These are phyloP conservation scores for Tolypocladium ophioglossoides DNA, from an alignment of 2,329 filamentous ascomycete genomes.

Conservation along the genomic window DNA sequence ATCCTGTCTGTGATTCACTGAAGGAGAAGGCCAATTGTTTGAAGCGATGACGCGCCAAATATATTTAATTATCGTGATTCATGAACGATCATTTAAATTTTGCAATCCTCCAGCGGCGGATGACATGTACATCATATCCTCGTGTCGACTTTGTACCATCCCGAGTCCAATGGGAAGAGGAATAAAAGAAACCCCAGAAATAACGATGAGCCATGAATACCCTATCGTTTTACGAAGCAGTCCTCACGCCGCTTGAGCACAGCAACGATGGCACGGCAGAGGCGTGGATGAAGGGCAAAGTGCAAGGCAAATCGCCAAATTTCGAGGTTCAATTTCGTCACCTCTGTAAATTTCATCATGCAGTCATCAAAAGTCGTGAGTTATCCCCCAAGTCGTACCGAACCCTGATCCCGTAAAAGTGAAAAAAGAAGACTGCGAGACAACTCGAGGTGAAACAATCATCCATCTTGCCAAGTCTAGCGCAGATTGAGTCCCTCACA, in stretches of 20 bases:
- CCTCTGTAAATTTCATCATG: not conserved
- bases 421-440: not conserved
- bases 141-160: not conserved
- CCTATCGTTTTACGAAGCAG: not conserved
- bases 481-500: not conserved
- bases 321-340: not conserved
- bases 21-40: not conserved
- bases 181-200: not conserved
- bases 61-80: not conserved
- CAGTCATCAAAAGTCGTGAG: not conserved
- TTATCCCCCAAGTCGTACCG: not conserved
- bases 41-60: not conserved
- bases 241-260: not conserved
- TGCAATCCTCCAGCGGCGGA: not conserved
- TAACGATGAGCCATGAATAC: not conserved
- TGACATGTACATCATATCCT: not conserved
- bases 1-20: not conserved
- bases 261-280: not conserved
- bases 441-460: not conserved
- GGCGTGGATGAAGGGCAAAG: not conserved
- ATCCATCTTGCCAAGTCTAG: not conserved
- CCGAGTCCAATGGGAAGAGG: not conserved
- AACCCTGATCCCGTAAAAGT: not conserved
- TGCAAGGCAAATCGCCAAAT: not conserved
- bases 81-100: too few relatives aligned